These are phyloP conservation scores for Sonneratia caseolaris DNA, from an alignment of 345 rosid species.

Conservation along the genomic window DNA sequence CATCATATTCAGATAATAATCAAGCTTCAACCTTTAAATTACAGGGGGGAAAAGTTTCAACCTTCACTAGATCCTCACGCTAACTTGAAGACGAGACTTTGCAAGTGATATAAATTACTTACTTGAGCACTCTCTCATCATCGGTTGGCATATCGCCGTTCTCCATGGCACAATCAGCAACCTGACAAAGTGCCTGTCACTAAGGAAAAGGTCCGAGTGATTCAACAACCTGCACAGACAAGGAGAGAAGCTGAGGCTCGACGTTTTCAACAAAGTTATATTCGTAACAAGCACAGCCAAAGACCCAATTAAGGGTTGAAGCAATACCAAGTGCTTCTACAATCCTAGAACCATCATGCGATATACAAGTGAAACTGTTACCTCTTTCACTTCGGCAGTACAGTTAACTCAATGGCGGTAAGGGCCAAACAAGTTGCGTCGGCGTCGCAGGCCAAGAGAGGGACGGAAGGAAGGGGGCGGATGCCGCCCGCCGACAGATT, in stretches of 20 bases:
- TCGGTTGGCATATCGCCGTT: background rate
- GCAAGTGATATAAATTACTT: background rate
- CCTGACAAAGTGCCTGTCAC: background rate
- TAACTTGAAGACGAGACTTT: no score
- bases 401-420: background rate
- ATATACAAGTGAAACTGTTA: no score
- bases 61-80: no score
- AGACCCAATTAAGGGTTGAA: no score
- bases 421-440: background rate
- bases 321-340: no score
- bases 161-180: slow-evolving; percentile 4
- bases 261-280: background rate
- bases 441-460: background rate
- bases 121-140: slow-evolving; percentile 8
- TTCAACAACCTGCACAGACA: background rate
- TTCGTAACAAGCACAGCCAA: no score
- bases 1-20: background rate
- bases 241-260: background rate
- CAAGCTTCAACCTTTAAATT: background rate
- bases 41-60: no score
- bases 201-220: background rate
- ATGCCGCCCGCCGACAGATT: background rate
- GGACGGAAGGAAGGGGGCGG: background rate
- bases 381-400: no score
- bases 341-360: no score